Conservation (phyloP, 768 basidiomycete genomes). For the Collybia nuda region DNA sequence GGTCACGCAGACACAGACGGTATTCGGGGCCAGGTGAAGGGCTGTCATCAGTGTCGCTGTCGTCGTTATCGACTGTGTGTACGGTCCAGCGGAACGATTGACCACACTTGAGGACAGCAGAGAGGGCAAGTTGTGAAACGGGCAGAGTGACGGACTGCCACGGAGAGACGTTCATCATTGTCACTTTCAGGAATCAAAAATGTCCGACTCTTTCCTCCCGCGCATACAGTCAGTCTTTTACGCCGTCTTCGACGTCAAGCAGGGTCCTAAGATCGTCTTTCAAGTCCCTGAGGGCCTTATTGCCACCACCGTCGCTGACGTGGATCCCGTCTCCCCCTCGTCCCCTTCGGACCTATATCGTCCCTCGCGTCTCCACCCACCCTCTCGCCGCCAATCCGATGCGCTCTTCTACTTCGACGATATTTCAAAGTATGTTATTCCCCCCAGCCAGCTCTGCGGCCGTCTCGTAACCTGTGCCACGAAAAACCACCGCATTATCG, state of each 20-base stretch:
- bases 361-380: slow-evolving; percentile 50
- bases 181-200: not conserved
- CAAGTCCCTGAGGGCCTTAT: slow-evolving; percentile 95
- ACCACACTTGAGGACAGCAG: slow-evolving; percentile 77
- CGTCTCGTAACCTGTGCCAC: slow-evolving; percentile 87
- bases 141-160: slow-evolving; percentile 64
- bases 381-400: slow-evolving; percentile 30
- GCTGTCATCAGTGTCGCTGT: too few relatives aligned
- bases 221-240: slow-evolving; percentile 90
- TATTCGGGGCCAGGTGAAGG: slow-evolving; percentile 50
- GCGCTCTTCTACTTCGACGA: slow-evolving; percentile 85
- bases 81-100: slow-evolving; percentile 85
- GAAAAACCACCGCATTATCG: slow-evolving; percentile 81
- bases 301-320: slow-evolving; percentile 39
- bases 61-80: slow-evolving; percentile 35
- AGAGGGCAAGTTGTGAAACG: slow-evolving; percentile 70
- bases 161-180: slow-evolving; percentile 28
- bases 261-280: slow-evolving; percentile 87
- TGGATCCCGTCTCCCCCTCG: slow-evolving; percentile 35
- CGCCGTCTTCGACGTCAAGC: slow-evolving; percentile 82
- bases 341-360: slow-evolving; percentile 21
- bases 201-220: slow-evolving; percentile 66
- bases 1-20: slow-evolving; percentile 75
- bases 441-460: slow-evolving; percentile 81
- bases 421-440: slow-evolving; percentile 93